phyloP scores from a whole-genome alignment of 768 basidiomycete genomes.

The Phylloporus arenicola region DNA sequence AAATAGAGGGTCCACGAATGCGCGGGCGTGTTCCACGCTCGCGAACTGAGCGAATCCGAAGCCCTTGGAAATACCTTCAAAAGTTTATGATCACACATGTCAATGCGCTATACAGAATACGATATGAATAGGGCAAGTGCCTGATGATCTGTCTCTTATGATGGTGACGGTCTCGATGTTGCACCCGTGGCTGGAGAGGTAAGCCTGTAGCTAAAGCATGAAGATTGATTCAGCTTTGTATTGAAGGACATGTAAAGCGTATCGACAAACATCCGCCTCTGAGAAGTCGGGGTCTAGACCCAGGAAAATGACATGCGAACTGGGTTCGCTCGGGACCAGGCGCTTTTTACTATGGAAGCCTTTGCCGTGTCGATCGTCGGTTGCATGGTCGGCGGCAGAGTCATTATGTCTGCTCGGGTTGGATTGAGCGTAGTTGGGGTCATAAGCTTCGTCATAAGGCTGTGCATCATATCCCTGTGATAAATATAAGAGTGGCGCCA shows the following conservation, averaged over 20 bases:
- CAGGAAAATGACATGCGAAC: conserved; percentile 92
- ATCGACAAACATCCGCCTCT: conserved; percentile 81
- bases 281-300: conserved; percentile 89
- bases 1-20: conserved; percentile 86
- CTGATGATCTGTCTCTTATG: conserved; percentile 94
- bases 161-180: conserved; percentile 86
- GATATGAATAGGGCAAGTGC: conserved; percentile 84
- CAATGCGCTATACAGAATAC: conserved; percentile 61
- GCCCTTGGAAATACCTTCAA: conserved; percentile 87
- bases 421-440: conserved; percentile 27
- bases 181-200: conserved; percentile 66
- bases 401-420: conserved; percentile 27
- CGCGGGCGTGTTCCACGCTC: conserved; percentile 77
- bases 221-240: conserved; percentile 33
- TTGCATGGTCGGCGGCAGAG: conserved; percentile 42
- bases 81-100: conserved; percentile 62
- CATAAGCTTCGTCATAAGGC: conserved; percentile 45
- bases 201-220: conserved; percentile 66
- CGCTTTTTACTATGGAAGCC: conserved; percentile 62
- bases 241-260: conserved; percentile 31
- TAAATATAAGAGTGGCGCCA: conserved; percentile 6
- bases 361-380: conserved; percentile 44
- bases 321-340: conserved; percentile 76
- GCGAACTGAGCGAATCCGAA: conserved; percentile 97
- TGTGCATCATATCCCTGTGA: conserved; percentile 50